Conservation (phyloP, 805 yeast genomes). For the Cyberlindnera japonica region DNA sequence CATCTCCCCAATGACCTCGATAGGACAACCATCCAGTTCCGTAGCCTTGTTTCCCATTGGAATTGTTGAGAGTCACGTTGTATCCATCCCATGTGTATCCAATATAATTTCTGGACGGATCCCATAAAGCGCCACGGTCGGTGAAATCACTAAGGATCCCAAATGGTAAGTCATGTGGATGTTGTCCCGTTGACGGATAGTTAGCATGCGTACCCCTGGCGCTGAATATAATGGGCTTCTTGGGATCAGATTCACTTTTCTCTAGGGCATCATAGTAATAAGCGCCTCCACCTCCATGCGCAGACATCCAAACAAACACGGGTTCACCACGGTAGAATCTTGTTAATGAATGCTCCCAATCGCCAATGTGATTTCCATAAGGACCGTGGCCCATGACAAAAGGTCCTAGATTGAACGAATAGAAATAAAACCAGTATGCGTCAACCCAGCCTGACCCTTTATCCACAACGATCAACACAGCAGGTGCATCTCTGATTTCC, state of each 20-base stretch:
- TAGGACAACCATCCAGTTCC: slow-evolving; percentile 67
- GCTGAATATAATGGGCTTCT: slow-evolving; percentile 75
- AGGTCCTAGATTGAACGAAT: slow-evolving; percentile 92
- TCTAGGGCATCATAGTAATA: slow-evolving; percentile 76
- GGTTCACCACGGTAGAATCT: slow-evolving; percentile 82
- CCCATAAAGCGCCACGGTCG: slow-evolving; percentile 95
- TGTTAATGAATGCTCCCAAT: slow-evolving; percentile 94
- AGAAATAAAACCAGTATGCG: slow-evolving; percentile 94
- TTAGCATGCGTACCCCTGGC: slow-evolving; percentile 98
- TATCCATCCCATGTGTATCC: slow-evolving; percentile 77
- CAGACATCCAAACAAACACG: slow-evolving; percentile 89
- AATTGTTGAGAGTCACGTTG: slow-evolving; percentile 36
- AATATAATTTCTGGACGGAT: slow-evolving; percentile 75
- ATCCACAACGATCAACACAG: slow-evolving; percentile 77
- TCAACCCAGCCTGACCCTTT: slow-evolving; percentile 95
- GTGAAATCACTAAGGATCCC: slow-evolving; percentile 89
- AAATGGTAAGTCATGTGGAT: slow-evolving; percentile 92
- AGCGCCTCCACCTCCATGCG: slow-evolving; percentile 97
- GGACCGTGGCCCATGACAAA: slow-evolving; percentile 98
- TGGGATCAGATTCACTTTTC: slow-evolving; percentile 26
- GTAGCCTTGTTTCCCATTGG: slow-evolving; percentile 23
- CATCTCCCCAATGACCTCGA: slow-evolving; percentile 90
- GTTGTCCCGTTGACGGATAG: slow-evolving; percentile 93
- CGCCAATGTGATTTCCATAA: slow-evolving; percentile 95
- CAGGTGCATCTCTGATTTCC: slow-evolving; percentile 70